Base-by-base conservation (phyloP, 192 early-diverging fungal species). In the Jimgerdemannia lactiflua region DNA sequence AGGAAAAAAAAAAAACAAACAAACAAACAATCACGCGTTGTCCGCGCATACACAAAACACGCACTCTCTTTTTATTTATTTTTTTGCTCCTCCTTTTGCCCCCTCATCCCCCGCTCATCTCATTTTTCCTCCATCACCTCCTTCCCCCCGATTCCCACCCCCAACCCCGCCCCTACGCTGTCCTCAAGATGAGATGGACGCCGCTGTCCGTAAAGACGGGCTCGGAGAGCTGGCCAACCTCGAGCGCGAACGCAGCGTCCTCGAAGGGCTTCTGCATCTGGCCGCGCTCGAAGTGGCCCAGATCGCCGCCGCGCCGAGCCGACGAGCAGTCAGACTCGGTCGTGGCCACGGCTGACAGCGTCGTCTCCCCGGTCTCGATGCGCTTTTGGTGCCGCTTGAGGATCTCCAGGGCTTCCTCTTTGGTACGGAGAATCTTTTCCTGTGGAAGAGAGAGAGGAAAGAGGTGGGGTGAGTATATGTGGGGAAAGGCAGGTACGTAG, bases 251-350 rank as follows among this genome's bases (percentile, higher is more conserved):
- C 14, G 96, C 91, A 1, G 95, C 94, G 4, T 94, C 85, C 75
- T 99, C 96, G 86, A 98, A 99, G 42, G 92, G 84, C 20, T 90
- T 88, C 80, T 98, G 95, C 97, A 98, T 99, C 72, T 93, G 86
- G 65, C 96, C 96, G 2, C 80, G 84, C 54, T 92, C 92, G 89
- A 99, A 98, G 43, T 78, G 88, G 0, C 93, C 94, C 20, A 99
- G 77, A 88, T 99, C 98, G 8, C 98, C 98, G 7, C 92, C 90
- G 19, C 87, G 80, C 71, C 91, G 94, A 1, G 97, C 96, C 42
- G 94, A 95, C n/a, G 91, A 92, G 80, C 98, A 99, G 78, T 99
- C 97, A 40, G 92, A 94, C 75, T 96, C 86, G 40, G 83, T 85
- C 3, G 83, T 78, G 3, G 98, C 98, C 17, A 99, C 78, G 10